phyloP scores from a whole-genome alignment of 495 filamentous ascomycete genomes.

The Trichoderma virens region DNA sequence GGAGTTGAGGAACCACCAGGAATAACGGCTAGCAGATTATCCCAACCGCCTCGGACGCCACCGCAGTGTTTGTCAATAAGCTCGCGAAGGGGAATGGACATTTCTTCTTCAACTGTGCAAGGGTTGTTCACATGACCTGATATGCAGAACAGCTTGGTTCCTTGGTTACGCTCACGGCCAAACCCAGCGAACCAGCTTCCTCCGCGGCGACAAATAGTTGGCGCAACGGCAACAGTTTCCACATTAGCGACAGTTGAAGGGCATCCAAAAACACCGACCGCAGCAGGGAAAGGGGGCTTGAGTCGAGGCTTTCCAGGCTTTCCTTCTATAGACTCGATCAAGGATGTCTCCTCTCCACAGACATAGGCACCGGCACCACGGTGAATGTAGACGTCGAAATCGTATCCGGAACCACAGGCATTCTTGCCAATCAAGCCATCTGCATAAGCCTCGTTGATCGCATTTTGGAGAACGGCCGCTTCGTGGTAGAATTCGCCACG shows the following conservation, averaged over 20 bases:
- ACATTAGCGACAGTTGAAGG: slow-evolving; percentile 97
- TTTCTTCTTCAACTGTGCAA: slow-evolving; percentile 95
- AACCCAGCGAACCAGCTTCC: slow-evolving; percentile 87
- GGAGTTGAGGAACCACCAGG: slow-evolving; percentile 95
- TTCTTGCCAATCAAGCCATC: slow-evolving; percentile 95
- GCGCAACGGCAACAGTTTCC: slow-evolving; percentile 90
- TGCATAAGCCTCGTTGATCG: slow-evolving; percentile 94
- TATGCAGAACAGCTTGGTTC: slow-evolving; percentile 98
- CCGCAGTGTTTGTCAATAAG: slow-evolving; percentile 97
- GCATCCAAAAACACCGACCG: slow-evolving; percentile 95
- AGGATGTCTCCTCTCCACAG: slow-evolving; percentile 93
- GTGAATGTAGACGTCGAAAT: slow-evolving; percentile 96
- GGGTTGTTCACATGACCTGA: slow-evolving; percentile 99
- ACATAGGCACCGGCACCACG: slow-evolving; percentile 96
- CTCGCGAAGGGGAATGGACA: slow-evolving; percentile 90
- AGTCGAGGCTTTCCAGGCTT: slow-evolving; percentile 97
- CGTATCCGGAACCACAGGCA: slow-evolving; percentile 91
- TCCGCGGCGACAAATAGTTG: slow-evolving; percentile 91
- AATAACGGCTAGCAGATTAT: slow-evolving; percentile 91
- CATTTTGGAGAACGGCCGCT: slow-evolving; percentile 84
- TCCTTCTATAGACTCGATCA: slow-evolving; percentile 96
- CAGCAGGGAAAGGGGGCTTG: slow-evolving; percentile 96
- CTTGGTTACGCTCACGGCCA: slow-evolving; percentile 88
- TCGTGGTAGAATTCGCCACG: slow-evolving; percentile 98
- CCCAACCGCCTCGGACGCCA: slow-evolving; percentile 93